phyloP scores from a whole-genome alignment of 257 asterid genomes.

The Solanum bulbocastanum region DNA sequence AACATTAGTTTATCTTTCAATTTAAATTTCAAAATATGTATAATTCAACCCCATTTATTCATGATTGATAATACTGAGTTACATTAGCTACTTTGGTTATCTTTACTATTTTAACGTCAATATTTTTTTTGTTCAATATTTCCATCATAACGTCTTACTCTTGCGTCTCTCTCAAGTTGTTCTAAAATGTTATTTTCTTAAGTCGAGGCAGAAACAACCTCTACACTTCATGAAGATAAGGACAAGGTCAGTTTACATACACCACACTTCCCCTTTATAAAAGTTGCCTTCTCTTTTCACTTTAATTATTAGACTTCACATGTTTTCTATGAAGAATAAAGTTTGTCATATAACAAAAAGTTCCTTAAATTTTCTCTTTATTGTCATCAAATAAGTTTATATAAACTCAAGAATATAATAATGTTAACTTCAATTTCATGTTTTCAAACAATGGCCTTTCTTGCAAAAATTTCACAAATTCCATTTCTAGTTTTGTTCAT shows the following conservation, averaged over 20 bases:
- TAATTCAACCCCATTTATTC: neutral
- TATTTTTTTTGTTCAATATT: no score
- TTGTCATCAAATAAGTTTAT: neutral
- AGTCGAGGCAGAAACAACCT: no score
- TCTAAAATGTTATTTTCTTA: no score
- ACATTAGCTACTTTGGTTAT: no score
- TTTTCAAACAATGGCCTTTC: neutral
- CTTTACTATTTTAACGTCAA: no score
- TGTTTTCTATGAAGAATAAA: neutral
- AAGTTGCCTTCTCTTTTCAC: neutral
- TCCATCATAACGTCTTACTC: accelerated
- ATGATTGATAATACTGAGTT: neutral
- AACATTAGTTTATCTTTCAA: no score
- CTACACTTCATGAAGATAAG: no score
- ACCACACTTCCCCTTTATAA: no score
- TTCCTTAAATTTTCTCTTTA: neutral
- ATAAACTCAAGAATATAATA: neutral
- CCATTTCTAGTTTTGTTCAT: neutral
- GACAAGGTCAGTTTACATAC: no score
- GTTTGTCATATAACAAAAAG: neutral
- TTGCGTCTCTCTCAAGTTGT: no score
- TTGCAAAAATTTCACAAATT: neutral
- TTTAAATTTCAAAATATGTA: no score
- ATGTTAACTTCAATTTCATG: neutral
- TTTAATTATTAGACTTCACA: neutral